These are phyloP conservation scores for Fusarium sp. DNA, from an alignment of 2,329 filamentous ascomycete species.

Conservation along the genomic window DNA sequence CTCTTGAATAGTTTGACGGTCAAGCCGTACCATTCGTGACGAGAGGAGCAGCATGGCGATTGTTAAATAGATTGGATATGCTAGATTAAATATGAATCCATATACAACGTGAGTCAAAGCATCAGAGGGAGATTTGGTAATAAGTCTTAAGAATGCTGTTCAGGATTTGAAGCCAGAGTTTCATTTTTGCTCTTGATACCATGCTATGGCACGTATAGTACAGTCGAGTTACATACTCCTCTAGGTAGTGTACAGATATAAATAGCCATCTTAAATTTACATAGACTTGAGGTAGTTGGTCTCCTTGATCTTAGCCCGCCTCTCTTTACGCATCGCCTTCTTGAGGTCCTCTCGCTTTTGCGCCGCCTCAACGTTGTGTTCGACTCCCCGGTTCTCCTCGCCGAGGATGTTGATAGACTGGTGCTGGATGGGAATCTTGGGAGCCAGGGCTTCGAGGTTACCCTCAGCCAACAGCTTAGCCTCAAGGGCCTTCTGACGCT, in stretches of 20 bases:
- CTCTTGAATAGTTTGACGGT: slow-evolving; percentile 7
- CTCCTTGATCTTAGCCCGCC: slow-evolving; percentile 85
- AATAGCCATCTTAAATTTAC: slow-evolving; percentile 57
- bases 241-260: slow-evolving; percentile 47
- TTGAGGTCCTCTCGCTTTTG: slow-evolving; percentile 72
- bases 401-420: slow-evolving; percentile 81
- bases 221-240: slow-evolving; percentile 42
- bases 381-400: slow-evolving; percentile 57
- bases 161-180: slow-evolving; percentile 4
- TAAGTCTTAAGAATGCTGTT: background rate
- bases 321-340: slow-evolving; percentile 79
- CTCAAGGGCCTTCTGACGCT: slow-evolving; percentile 69
- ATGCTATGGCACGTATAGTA: slow-evolving; percentile 45
- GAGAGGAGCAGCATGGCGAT: slow-evolving; percentile 40
- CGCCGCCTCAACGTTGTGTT: slow-evolving; percentile 62
- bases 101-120: background rate
- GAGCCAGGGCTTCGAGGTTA: slow-evolving; percentile 73
- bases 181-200: slow-evolving; percentile 29
- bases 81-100: slow-evolving; percentile 15
- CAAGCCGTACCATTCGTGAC: slow-evolving; percentile 17
- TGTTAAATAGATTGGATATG: slow-evolving; percentile 33
- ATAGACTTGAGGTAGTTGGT: slow-evolving; percentile 86
- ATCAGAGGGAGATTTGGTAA: background rate
- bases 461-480: slow-evolving; percentile 72
- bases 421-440: slow-evolving; percentile 80